These are phyloP conservation scores for Fraxinus quadrangulata DNA, from an alignment of 257 asterid species.

Conservation along the genomic window DNA sequence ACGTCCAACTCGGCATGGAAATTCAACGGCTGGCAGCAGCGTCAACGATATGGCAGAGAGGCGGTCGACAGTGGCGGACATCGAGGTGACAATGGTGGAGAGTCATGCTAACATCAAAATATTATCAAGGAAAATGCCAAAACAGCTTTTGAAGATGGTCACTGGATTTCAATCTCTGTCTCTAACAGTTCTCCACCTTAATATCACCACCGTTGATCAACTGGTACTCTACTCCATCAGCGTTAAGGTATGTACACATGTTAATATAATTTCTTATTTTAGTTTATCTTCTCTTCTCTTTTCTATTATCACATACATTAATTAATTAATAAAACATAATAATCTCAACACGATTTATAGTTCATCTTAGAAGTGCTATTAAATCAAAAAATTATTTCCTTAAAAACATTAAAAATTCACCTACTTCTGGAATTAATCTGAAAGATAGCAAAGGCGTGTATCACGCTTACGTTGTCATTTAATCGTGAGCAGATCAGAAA, in stretches of 20 bases:
- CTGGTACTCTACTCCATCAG: constrained; percentile 63
- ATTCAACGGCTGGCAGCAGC: not conserved
- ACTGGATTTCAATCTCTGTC: constrained; percentile 53
- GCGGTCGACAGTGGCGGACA: constrained; percentile 42
- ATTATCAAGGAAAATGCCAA: constrained; percentile 38
- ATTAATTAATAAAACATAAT: not conserved
- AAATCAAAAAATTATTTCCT: not conserved
- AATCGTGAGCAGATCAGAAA: too few relatives aligned
- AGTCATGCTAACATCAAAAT: constrained; percentile 61
- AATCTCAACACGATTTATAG: not conserved
- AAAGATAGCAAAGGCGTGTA: not conserved
- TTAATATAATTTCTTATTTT: not conserved
- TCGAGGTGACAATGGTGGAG: constrained; percentile 72
- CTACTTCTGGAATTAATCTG: not conserved
- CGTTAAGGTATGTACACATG: constrained; percentile 49
- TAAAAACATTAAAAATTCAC: not conserved
- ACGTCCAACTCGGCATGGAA: constrained; percentile 6
- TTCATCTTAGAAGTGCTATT: not conserved
- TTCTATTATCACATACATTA: not conserved
- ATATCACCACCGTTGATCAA: constrained; percentile 50
- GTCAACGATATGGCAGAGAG: constrained; percentile 26
- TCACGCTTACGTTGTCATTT: not conserved
- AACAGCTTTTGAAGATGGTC: constrained; percentile 54
- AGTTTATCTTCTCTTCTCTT: not conserved
- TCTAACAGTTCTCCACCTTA: constrained; percentile 62